phyloP scores from a whole-genome alignment of 1,139 yeast species.

The Schwanniomyces etchellsii region DNA sequence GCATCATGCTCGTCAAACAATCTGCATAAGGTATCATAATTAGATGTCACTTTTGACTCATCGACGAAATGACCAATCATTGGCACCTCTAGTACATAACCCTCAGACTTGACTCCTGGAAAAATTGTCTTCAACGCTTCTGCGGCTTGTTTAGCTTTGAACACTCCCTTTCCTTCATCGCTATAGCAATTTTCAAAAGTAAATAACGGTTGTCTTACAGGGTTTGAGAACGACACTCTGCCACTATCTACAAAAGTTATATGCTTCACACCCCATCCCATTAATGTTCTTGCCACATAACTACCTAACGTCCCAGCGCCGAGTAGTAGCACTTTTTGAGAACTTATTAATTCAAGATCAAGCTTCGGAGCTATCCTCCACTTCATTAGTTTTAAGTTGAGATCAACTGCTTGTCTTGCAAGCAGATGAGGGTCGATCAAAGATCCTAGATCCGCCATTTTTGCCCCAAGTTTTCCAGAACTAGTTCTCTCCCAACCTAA shows the following conservation, averaged over 20 bases:
- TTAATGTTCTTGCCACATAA: conserved; percentile 74
- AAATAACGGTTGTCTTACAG: conserved; percentile 89
- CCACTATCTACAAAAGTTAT: conserved; percentile 91
- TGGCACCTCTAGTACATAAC: conserved; percentile 69
- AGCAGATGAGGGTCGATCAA: conserved; percentile 74
- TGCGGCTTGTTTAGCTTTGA: conserved; percentile 78
- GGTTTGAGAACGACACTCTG: conserved; percentile 82
- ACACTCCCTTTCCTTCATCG: conserved; percentile 52
- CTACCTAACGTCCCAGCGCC: conserved; percentile 98
- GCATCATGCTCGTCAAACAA: conserved; percentile 71
- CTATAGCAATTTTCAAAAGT: conserved; percentile 68
- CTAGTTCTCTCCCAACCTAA: conserved; percentile 90
- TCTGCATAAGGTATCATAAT: conserved; percentile 45
- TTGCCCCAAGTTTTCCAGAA: conserved; percentile 72
- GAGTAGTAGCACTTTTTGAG: conserved; percentile 63
- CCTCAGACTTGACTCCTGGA: conserved; percentile 67
- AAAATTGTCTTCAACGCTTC: conserved; percentile 62
- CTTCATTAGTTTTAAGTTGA: conserved; percentile 87
- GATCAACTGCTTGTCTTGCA: conserved; percentile 88
- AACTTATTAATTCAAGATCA: conserved; percentile 57
- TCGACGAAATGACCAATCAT: conserved; percentile 88
- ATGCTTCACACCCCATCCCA: conserved; percentile 91
- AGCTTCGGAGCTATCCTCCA: conserved; percentile 91
- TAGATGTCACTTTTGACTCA: conserved; percentile 32
- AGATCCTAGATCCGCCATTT: conserved; percentile 73